Evolutionary conservation across 2,329 filamentous ascomycete genomes (phyloP), one percentile per base, ranked within the genome.

Genomic region (Xylariales sp.): DNA sequence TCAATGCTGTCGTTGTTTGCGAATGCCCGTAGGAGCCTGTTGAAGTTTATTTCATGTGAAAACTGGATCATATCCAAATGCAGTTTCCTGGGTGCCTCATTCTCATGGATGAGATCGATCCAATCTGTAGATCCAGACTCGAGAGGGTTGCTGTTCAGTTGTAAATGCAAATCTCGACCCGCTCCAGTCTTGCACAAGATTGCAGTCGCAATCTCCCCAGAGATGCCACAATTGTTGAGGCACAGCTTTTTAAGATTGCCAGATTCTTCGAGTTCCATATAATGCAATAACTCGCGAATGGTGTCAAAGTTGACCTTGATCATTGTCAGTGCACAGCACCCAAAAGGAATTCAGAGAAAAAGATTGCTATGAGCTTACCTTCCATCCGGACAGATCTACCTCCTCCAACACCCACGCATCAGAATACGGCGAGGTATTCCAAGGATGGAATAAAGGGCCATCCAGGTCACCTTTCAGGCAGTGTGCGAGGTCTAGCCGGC

Each of bases 31-130:
- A 78, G 54, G 5, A 79, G 62, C 37, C 64, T 65, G 38, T 74
- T 63, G 46, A 74, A 79, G 48, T 66, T 74, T 8, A 53, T 52
- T 49, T 78, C 74, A 27, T 68, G 56, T 15, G 62, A 59, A 46
- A 78, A 77, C 43, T 78, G 72, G n/a, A 77, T 60, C 73, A 78
- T 77, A 44, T 76, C 70, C 43, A 77, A 55, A 44, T 72, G 70
- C 16, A 78, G 56, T 17, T 65, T 68, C 43, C 62, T 68, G 1
- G 73, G 73, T 2, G 70, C 70, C 43, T 67, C 65, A 12, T 67
- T 68, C 37, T 60, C 56, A 1, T 63, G 57, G 18, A 79, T 66
- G 6, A 70, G 66, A 15, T 62, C 59, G 16, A 69, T 71, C 38
- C 78, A 56, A 36, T 72, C 63, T 14, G 69, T 69, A 20, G 76